Percentiles rank a stretch among this genome's conserved stretches.
These are phyloP conservation scores for Akanthomyces lecanii DNA, from an alignment of 2,329 filamentous ascomycete species.

Conservation along the genomic window DNA sequence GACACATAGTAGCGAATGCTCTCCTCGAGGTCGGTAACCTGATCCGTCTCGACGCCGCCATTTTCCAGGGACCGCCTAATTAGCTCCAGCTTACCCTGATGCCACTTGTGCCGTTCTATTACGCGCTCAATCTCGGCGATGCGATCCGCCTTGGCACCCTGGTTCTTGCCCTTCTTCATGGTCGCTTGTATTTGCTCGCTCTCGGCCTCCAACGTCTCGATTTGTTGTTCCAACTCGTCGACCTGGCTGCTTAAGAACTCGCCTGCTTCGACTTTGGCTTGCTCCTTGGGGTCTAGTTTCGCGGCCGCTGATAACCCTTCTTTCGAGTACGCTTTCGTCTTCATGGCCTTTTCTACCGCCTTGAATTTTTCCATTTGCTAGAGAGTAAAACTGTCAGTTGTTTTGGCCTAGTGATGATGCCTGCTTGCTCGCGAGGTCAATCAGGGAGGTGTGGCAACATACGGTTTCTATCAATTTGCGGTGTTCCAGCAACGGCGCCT, in stretches of 20 bases:
- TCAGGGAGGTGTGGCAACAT: constrained; percentile 32
- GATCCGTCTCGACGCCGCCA: constrained; percentile 79
- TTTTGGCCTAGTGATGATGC: neutral
- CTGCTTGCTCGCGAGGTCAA: neutral
- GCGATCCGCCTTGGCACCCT: constrained; percentile 76
- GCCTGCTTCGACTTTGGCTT: constrained; percentile 83
- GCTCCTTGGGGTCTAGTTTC: constrained; percentile 95
- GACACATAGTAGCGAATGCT: constrained; percentile 93
- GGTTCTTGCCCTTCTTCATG: constrained; percentile 93
- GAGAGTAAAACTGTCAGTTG: constrained; percentile 23
- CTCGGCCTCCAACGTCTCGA: constrained; percentile 89
- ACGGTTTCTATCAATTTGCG: constrained; percentile 97
- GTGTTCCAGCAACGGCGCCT: constrained; percentile 89
- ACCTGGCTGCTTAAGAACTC: constrained; percentile 85
- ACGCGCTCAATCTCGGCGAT: constrained; percentile 79
- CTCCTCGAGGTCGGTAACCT: constrained; percentile 85
- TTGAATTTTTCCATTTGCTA: constrained; percentile 99
- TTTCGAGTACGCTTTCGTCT: constrained; percentile 99
- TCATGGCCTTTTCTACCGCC: constrained; percentile 99
- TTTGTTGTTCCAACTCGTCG: constrained; percentile 88
- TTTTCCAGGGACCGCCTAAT: constrained; percentile 89
- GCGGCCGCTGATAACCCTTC: constrained; percentile 88
- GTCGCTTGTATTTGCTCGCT: constrained; percentile 79
- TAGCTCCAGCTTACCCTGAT: constrained; percentile 87
- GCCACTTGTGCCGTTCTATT: constrained; percentile 94